Evolutionary conservation across 1,139 yeast genomes (phyloP).

Genomic region (Suhomyces guaymorum): DNA sequence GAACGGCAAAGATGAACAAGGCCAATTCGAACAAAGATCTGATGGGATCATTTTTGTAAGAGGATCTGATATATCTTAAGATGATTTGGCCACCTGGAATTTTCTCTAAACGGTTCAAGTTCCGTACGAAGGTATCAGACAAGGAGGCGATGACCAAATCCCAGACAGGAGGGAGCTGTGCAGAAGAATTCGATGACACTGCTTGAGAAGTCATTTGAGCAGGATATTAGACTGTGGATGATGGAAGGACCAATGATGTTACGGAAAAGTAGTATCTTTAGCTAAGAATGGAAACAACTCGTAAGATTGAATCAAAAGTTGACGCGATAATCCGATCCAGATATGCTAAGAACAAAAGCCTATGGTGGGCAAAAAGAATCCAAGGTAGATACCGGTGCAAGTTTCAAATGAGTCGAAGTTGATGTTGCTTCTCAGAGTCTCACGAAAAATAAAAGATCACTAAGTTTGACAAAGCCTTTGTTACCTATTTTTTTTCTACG

Average conservation of each 20-base stretch:
- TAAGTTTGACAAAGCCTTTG: neutral
- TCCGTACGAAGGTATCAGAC: constrained; percentile 36
- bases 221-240: neutral
- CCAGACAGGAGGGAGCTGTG: constrained; percentile 36
- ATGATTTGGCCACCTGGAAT: constrained; percentile 84
- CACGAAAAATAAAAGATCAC: neutral
- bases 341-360: too few relatives aligned
- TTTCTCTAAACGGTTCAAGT: constrained; percentile 37
- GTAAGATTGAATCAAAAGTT: too few relatives aligned
- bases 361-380: too few relatives aligned
- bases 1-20: constrained; percentile 78
- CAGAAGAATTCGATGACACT: constrained; percentile 3
- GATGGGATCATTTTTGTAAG: constrained; percentile 92
- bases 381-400: too few relatives aligned
- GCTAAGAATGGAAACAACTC: too few relatives aligned
- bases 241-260: too few relatives aligned
- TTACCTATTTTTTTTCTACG: constrained; percentile 4
- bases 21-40: constrained; percentile 81
- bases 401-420: too few relatives aligned
- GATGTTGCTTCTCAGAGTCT: neutral
- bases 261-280: too few relatives aligned
- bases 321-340: too few relatives aligned
- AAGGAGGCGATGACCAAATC: constrained; percentile 39
- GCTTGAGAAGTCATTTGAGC: constrained; percentile 7
- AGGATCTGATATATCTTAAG: constrained; percentile 77